Base-by-base conservation (phyloP, 139 green algal genomes). In the Marvania coccoides region DNA sequence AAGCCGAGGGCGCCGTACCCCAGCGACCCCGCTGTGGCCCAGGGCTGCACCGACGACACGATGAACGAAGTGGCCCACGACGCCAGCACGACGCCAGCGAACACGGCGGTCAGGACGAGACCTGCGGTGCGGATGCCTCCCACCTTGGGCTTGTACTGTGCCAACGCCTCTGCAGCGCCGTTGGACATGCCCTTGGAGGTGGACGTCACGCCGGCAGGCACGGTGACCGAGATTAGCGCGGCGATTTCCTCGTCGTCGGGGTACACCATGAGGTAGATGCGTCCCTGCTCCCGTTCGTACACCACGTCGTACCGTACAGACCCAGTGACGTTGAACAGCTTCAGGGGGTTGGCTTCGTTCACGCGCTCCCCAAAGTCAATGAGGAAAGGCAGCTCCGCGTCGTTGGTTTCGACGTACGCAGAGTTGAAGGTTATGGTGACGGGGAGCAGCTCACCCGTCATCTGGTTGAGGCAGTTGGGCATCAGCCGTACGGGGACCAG, bases 311-410 rank as follows among this genome's bases (percentile, higher is more conserved):
- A 26, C 13, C 59, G 38, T 13, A 9, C 56, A 9, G 59, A 28
- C 9, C 59, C 59, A 26, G 59, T 66, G 10, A 66, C n/a, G 26
- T 58, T 66, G 14, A 66, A 48, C 23, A 66, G 35, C 15, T 66
- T 53, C n/a, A 53, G 19, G 38, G 59, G 59, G 56, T 66, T 66
- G 4, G 19, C n/a, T 29, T 66, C 59, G 9, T 58, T 15, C 15
- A 66, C 13, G 23, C 37, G 54, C 29, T 13, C 35, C 24, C 33
- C 59, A 29, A 66, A 66, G 24, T 56, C 13, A 53, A 66, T 66
- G 12, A 66, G 12, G n/a, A 66, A 66, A 36, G 34, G n/a, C 13
- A 66, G 14, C 6, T 24, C 13, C 24, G 14, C 6, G n/a, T 58
- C 33, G 24, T 15, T 54, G 12, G 59, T 66, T 33, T 66, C 29